Base-by-base conservation (phyloP, 2,329 filamentous ascomycete species). In the Decorospora gaudefroyi region DNA sequence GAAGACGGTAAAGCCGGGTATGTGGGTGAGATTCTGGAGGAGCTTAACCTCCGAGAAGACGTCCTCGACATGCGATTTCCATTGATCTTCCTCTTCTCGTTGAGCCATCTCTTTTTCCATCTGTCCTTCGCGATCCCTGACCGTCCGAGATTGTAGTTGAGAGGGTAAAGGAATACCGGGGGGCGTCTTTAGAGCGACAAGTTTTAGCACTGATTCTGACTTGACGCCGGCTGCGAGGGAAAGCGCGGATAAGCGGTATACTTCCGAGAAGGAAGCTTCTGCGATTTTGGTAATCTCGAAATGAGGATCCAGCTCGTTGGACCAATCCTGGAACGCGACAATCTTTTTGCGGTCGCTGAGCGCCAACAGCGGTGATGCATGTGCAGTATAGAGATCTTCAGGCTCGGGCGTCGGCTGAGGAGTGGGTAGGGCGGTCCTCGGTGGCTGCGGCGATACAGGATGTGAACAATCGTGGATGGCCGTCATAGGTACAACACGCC, bases 241-340 rank as follows among this genome's bases (percentile, higher is more conserved):
- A 27, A 63, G 61, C 2, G 74, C 62, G 6, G 72, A 75, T 47
- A 85, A 68, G 9, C 82, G 79, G 62, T 84, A 85, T 3, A 86
- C 83, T 59, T 85, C 82, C 40, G 81, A 81, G 58, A 83, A 86
- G 1, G 82, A 84, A 2, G 83, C 83, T 63, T 86, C 83, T 6
- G 82, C 82, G 23, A 86, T 78, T 55, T 86, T 86, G 6, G 73
- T 71, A 27, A 85, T 74, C 25, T 74, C 61, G 51, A 79, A 78
- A 44, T 73, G 65, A 4, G 65, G 59, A 10, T 70, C 67, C 8
- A 78, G 62, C 33, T 69, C 61, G 4, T 64, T 52, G 11, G 72
- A 66, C 73, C 74, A 77, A n/a, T 64, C 52, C 3, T 62, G 49
- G 44, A 77, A 77, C 5, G 62, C 46, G 1, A 67, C 56, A 13